Base-by-base conservation (phyloP, 352 stramenopile genomes). In the Phytophthora pseudosyringae region DNA sequence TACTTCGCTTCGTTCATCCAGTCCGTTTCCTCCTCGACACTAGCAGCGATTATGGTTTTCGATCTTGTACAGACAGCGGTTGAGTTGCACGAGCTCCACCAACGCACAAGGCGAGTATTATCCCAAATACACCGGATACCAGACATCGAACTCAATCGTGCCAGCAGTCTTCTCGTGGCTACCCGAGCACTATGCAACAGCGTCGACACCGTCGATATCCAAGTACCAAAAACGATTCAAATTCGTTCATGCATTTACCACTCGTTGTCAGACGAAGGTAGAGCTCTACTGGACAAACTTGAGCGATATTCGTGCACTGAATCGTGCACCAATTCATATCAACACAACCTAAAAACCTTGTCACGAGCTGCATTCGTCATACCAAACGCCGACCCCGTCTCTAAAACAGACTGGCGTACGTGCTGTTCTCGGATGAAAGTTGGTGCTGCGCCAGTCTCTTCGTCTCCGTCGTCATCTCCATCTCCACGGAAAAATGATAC, bases 1-100 rank as follows among this genome's bases (percentile, higher is more conserved):
- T 69, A 64, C 26, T 41, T 64, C 8, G 52, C 60, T 5, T 43
- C 45, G 6, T 69, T 63, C 13, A 64, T 69, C 21, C 44, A 56
- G 15, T 58, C 28, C 2, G 21, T 64, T n/a, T 69, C 60, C 3
- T 21, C 29, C 1, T 25, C 18, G 9, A 33, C 43, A 15, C 13
- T 69, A 25, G 21, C 36, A 7, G 29, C 4, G 12, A 25, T 64
- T 0, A 38, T 69, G 51, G 21, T 25, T 5, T 21, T 51, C 4
- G 51, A 68, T 33, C 33, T 58, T 21, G 8, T 46, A 3, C 44
- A 69, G 28, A 53, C 44, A 16, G 60, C 49, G 38, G 43, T 40
- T 16, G 60, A 63, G 5, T 8, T 68, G 15, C 11, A 46, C 12
- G 35, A 63, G 9, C 38, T 68, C 3, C 35, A 62, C 28, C 28